Base-by-base conservation (phyloP, 495 filamentous ascomycete species). In the Usnea hakonensis region DNA sequence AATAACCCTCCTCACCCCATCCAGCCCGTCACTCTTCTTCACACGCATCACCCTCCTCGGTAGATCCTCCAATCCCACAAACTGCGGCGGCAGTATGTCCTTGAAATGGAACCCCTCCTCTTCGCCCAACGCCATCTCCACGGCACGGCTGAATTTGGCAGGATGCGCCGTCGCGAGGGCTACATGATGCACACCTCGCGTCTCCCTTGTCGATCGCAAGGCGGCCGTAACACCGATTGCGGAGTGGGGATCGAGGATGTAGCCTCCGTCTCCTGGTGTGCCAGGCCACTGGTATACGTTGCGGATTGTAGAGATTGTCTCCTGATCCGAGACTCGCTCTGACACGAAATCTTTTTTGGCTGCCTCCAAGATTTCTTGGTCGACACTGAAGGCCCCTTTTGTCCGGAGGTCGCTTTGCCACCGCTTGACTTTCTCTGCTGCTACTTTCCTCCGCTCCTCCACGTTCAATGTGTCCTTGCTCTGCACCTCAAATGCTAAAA, bases 81-180 rank as follows among this genome's bases (percentile, higher is more conserved):
- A 90, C 74, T 96, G 89, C 58, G 80, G 68, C 5, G 93, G 92
- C 53, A 95, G 77, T 3, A 96, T 87, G 50, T 85, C 77, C 46
- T 84, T 76, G 70, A 95, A 96, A 54, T 80, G 77, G 65, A 90
- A 96, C 0, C 79, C 83, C 6, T 76, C 66, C 72, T 87, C 78
- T 23, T 78, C 81, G 28, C 81, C 79, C 73, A 97, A 73, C 1
- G 91, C 90, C 43, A 84, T 67, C 61, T 87, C 83, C 8, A 97
- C 91, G 0, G 89, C 90, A 57, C 81, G 78, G 10, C 84, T 83
- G 70, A 96, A 97, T 72, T 97, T 97, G 41, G 91, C 92, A 2
- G 93, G 93, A 75, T 96, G 92, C 9, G 92, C 93, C 1, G 93
- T 97, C 7, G 90, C 87, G 4, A 97, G 81, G 4, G 90, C 85